These are phyloP conservation scores for Eimeria necatrix DNA, from an alignment of 169 alveolate genomes.

Conservation along the genomic window DNA sequence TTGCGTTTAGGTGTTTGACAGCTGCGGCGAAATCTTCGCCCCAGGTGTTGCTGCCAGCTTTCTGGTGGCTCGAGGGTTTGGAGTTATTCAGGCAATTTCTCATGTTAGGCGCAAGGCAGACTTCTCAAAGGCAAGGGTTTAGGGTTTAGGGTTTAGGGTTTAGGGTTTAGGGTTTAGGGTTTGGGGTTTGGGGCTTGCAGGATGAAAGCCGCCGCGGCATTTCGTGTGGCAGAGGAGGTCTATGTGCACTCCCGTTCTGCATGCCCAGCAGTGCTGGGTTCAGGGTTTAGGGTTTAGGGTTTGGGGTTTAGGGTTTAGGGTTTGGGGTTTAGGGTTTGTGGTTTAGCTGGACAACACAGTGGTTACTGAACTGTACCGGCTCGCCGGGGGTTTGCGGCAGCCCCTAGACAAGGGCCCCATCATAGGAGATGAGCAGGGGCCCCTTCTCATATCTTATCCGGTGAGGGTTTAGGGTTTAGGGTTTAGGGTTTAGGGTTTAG, in stretches of 20 bases:
- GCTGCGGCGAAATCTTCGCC: neutral
- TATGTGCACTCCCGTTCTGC: too few species aligned
- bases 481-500: neutral
- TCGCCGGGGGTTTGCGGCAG: neutral
- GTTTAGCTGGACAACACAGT: conserved; percentile 18
- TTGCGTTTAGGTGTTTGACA: conserved; percentile 86
- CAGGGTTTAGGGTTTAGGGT: too few species aligned
- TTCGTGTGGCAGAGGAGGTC: neutral
- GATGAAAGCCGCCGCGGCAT: neutral
- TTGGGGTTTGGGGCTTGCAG: too few species aligned
- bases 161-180: neutral
- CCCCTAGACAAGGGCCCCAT: neutral
- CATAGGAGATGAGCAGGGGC: neutral
- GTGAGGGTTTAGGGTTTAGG: neutral
- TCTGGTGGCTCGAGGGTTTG: neutral
- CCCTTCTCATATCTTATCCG: neutral
- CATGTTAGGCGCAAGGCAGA: neutral
- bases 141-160: neutral
- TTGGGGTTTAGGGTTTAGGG: too few species aligned
- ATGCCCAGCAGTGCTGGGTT: too few species aligned
- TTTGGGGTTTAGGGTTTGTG: too few species aligned
- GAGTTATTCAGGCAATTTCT: neutral
- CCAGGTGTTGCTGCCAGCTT: neutral
- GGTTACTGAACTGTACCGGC: neutral
- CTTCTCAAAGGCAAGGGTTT: neutral